These are phyloP conservation scores for Lactarius trivialis DNA, from an alignment of 768 basidiomycete species.

Conservation along the genomic window DNA sequence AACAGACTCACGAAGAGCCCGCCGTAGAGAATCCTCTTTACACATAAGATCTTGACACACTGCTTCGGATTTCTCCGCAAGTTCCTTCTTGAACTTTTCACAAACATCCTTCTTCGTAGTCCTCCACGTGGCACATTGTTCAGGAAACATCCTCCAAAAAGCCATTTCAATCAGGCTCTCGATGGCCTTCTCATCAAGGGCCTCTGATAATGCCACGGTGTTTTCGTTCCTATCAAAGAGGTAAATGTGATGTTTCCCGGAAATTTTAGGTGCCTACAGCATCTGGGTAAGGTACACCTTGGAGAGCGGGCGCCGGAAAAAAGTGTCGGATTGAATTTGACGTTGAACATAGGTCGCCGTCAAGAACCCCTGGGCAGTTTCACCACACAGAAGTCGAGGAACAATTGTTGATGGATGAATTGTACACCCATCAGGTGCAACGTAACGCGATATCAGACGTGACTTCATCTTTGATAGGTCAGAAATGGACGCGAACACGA, in stretches of 20 bases:
- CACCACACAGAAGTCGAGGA: slow-evolving; percentile 15
- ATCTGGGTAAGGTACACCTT: not conserved
- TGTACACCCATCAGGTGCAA: not conserved
- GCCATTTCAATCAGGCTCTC: not conserved
- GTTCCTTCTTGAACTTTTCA: not conserved
- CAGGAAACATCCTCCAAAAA: not conserved
- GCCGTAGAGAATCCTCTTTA: not conserved
- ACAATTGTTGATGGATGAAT: not conserved
- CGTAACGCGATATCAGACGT: not conserved
- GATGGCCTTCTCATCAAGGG: not conserved
- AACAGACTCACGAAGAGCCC: not conserved
- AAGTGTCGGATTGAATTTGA: not conserved
- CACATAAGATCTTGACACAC: not conserved
- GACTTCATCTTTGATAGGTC: not conserved
- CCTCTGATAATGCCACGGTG: not conserved
- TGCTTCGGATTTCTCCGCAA: not conserved
- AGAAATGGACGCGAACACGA: not conserved
- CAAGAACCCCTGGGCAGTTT: slow-evolving; percentile 23
- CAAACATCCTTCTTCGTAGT: not conserved
- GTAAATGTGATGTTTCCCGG: no score
- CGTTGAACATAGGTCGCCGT: slow-evolving; percentile 1
- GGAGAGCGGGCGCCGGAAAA: not conserved
- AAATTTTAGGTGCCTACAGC: not conserved
- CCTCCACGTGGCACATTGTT: not conserved
- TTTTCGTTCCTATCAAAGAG: not conserved